A percentile compares a stretch with the other conserved stretches of the same genome.
These are phyloP conservation scores for Neurospora tetraspora DNA, from an alignment of 495 filamentous ascomycete species.

Conservation along the genomic window DNA sequence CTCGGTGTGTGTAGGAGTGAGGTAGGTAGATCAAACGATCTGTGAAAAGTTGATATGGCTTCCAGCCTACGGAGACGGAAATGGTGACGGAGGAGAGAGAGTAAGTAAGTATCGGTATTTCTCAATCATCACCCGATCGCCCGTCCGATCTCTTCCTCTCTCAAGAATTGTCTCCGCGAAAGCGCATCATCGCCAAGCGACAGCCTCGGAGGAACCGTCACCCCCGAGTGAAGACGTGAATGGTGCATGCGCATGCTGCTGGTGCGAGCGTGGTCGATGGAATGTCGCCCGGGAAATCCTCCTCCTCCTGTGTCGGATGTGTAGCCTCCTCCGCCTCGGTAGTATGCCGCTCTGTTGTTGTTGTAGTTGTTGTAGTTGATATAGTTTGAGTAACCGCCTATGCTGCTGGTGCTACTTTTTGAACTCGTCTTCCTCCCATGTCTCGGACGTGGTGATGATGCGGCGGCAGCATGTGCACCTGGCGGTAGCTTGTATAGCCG, in stretches of 20 bases:
- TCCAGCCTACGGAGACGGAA: neutral
- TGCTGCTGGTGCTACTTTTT: conserved; percentile 33
- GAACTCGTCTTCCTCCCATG: conserved; percentile 28
- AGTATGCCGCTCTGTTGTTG: neutral
- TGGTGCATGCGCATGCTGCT: conserved; percentile 5
- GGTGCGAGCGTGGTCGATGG: conserved; percentile 10
- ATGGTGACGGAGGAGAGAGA: neutral
- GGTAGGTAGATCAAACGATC: neutral
- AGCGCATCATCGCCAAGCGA: conserved; percentile 28
- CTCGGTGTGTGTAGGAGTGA: neutral
- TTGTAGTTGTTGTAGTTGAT: conserved; percentile 4
- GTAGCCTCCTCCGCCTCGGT: neutral
- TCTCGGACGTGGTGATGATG: conserved; percentile 13
- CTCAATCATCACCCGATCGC: conserved; percentile 30
- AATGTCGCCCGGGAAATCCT: conserved; percentile 17
- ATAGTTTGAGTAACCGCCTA: conserved; percentile 19
- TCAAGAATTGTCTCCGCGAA: conserved; percentile 28
- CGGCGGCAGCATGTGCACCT: neutral
- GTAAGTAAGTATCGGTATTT: neutral
- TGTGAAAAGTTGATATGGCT: neutral
- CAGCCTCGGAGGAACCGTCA: conserved; percentile 28
- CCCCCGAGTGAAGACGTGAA: conserved; percentile 31
- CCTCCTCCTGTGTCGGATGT: neutral
- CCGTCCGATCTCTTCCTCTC: conserved; percentile 30
- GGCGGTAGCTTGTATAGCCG: conserved; percentile 35